These are phyloP conservation scores for Colletotrichum sidae DNA, from an alignment of 2,329 filamentous ascomycete species.

Conservation along the genomic window DNA sequence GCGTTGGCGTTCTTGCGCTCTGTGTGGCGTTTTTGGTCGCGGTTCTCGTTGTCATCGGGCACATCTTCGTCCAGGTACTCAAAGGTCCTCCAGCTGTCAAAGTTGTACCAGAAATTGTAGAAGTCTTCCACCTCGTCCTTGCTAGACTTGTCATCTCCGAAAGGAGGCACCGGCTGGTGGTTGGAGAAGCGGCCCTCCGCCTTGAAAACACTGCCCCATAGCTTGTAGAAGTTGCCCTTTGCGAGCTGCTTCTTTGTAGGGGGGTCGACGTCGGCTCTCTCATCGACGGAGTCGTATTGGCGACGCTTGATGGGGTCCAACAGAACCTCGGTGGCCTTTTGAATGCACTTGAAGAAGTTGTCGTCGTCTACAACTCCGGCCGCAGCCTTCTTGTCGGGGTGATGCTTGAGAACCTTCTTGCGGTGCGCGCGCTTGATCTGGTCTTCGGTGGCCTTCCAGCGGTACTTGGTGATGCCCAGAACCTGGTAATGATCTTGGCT, in stretches of 20 bases:
- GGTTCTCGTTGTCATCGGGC: slow-evolving; percentile 98
- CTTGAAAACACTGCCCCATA: slow-evolving; percentile 92
- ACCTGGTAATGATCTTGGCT: slow-evolving; percentile 98
- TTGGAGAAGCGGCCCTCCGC: slow-evolving; percentile 94
- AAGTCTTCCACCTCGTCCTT: slow-evolving; percentile 94
- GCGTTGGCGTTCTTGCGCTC: slow-evolving; percentile 99
- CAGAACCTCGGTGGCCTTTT: slow-evolving; percentile 95
- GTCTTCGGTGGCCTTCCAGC: slow-evolving; percentile 92
- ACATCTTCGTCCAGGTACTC: slow-evolving; percentile 99
- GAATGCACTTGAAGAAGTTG: slow-evolving; percentile 99
- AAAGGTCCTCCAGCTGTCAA: slow-evolving; percentile 97
- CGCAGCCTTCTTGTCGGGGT: slow-evolving; percentile 98
- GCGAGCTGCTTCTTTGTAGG: slow-evolving; percentile 90
- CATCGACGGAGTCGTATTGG: slow-evolving; percentile 97
- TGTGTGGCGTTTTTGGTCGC: slow-evolving; percentile 97
- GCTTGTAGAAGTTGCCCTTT: slow-evolving; percentile 89
- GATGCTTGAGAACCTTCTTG: slow-evolving; percentile 99
- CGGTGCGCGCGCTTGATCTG: slow-evolving; percentile 99
- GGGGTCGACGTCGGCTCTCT: slow-evolving; percentile 90
- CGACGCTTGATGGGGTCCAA: slow-evolving; percentile 91
- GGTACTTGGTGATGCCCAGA: slow-evolving; percentile 91
- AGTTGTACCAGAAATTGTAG: slow-evolving; percentile 99
- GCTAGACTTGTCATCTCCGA: slow-evolving; percentile 85
- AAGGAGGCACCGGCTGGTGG: slow-evolving; percentile 84
- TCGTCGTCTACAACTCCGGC: slow-evolving; percentile 90